Evolutionary conservation across 1,139 yeast genomes (phyloP).

Genomic region (Scheffersomyces titani): DNA sequence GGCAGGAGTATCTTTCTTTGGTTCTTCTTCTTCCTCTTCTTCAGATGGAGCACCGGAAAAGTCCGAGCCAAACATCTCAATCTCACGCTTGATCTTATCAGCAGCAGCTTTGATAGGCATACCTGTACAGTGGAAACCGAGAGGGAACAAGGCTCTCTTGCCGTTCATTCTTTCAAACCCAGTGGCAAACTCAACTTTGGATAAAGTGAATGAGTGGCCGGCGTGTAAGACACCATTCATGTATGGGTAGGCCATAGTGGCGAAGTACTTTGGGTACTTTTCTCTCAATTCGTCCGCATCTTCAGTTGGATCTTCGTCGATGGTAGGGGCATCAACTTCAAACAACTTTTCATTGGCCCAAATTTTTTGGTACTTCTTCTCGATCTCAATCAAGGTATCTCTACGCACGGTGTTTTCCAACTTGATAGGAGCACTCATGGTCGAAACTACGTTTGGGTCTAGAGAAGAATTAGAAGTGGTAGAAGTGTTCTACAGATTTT

Average conservation of each 20-base stretch:
- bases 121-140: constrained; percentile 99
- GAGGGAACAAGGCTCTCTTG: constrained; percentile 88
- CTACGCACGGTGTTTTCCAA: constrained; percentile 77
- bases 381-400: constrained; percentile 88
- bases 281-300: constrained; percentile 71
- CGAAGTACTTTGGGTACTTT: constrained; percentile 82
- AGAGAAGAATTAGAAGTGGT: not conserved
- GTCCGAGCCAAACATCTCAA: constrained; percentile 85
- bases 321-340: constrained; percentile 84
- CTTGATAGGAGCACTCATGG: constrained; percentile 46
- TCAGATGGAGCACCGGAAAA: constrained; percentile 68
- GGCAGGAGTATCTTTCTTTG: constrained; percentile 28
- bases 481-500: not conserved
- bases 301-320: constrained; percentile 61
- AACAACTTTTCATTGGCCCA: constrained; percentile 88
- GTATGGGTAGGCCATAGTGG: constrained; percentile 98
- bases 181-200: constrained; percentile 90
- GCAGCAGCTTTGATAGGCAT: constrained; percentile 98
- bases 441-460: constrained; percentile 2
- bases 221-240: constrained; percentile 99
- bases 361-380: constrained; percentile 80
- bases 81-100: constrained; percentile 89
- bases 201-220: constrained; percentile 94
- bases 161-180: constrained; percentile 97
- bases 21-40: constrained; percentile 53